Evolutionary conservation across 139 green algal species (phyloP).

Genomic region (Raphidocelis subcapitata): DNA sequence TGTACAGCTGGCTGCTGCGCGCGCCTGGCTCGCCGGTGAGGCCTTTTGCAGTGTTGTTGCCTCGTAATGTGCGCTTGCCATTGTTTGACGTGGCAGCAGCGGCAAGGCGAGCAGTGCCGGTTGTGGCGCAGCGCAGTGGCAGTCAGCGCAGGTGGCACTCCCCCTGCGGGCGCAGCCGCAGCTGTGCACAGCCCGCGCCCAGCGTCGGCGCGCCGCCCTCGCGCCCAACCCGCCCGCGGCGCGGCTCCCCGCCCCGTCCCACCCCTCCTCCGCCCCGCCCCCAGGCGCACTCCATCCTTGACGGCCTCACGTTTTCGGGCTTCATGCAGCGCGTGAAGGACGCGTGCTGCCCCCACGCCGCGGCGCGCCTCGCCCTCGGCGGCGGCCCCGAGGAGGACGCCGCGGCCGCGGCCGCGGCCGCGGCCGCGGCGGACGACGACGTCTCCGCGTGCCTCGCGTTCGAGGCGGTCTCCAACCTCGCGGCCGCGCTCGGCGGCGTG

Average conservation of each 20-base stretch:
- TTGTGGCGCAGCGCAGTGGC: no score
- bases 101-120: background rate
- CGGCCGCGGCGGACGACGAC: constrained; percentile 7
- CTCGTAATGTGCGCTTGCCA: background rate
- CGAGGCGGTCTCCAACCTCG: constrained; percentile 35
- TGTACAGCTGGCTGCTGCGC: constrained; percentile 24
- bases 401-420: background rate
- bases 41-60: background rate
- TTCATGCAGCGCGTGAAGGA: constrained; percentile 30
- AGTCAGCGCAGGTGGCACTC: background rate
- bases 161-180: background rate
- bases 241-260: no score
- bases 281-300: constrained; percentile 23
- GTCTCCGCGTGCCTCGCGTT: constrained; percentile 22
- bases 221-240: no score
- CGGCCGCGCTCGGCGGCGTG: constrained; percentile 14
- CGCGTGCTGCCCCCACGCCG: background rate
- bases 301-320: constrained; percentile 19
- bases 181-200: no score
- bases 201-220: no score
- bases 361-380: background rate
- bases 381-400: background rate
- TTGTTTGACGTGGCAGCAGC: background rate
- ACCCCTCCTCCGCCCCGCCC: background rate
- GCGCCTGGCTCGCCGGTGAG: constrained; percentile 16